Evolutionary conservation across 73 alveolate species (phyloP).

Genomic region (Blepharisma stoltei): DNA sequence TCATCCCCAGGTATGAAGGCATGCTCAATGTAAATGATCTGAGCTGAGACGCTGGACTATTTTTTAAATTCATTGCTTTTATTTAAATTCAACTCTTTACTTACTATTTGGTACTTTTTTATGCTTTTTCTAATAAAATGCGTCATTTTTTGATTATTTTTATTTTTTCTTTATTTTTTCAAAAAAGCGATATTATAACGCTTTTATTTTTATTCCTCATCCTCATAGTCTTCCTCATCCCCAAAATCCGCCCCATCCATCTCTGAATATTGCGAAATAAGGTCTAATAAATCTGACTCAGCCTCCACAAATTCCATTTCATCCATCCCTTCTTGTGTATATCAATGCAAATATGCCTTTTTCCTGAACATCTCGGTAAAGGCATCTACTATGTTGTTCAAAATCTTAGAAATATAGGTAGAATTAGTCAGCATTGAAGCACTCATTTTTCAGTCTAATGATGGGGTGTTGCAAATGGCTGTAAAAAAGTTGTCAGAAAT

Average conservation of each 20-base stretch:
- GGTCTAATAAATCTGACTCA: slow-evolving; percentile 49
- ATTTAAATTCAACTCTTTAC: too few relatives aligned
- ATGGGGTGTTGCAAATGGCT: slow-evolving; percentile 32
- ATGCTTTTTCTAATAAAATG: too few relatives aligned
- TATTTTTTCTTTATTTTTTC: too few relatives aligned
- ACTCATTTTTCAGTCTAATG: slow-evolving; percentile 19
- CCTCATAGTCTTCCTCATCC: too few relatives aligned
- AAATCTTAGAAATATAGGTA: slow-evolving; percentile 37
- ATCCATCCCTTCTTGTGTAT: slow-evolving; percentile 62
- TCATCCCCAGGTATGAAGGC: too few relatives aligned
- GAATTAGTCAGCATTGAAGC: slow-evolving; percentile 36
- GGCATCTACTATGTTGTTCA: slow-evolving; percentile 34
- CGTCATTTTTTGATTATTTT: too few relatives aligned
- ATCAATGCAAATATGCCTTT: slow-evolving; percentile 55
- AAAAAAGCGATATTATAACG: too few relatives aligned
- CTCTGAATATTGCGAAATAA: slow-evolving; percentile 63
- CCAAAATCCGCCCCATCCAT: slow-evolving; percentile 51
- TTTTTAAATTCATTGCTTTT: too few relatives aligned
- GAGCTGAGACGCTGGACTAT: too few relatives aligned
- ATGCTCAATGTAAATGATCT: too few relatives aligned
- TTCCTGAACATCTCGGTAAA: slow-evolving; percentile 44
- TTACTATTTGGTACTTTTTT: too few relatives aligned
- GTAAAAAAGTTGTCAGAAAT: slow-evolving; percentile 36
- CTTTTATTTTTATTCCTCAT: too few relatives aligned
- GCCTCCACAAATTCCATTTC: slow-evolving; percentile 65